Conservation (phyloP, 2,329 filamentous ascomycete species). For the Alternaria dauci region DNA sequence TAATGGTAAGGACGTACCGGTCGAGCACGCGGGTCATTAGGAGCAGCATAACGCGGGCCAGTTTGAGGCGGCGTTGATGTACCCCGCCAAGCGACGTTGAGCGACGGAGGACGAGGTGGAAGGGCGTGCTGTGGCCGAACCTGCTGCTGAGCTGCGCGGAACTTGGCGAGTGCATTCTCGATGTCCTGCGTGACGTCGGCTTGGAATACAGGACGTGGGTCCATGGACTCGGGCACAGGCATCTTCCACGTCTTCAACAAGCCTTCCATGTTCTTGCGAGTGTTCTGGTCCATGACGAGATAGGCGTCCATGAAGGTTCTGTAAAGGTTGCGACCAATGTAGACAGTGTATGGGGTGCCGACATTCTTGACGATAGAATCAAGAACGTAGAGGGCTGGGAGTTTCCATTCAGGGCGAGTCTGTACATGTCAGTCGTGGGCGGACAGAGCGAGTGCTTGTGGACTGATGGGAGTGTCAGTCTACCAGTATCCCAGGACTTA, state of each 20-base stretch:
- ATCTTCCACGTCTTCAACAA: conserved; percentile 99
- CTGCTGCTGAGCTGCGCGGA: conserved; percentile 68
- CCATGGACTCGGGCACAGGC: conserved; percentile 90
- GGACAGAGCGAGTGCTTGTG: background rate
- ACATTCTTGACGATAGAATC: conserved; percentile 99
- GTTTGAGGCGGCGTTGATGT: conserved; percentile 75
- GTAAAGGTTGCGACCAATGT: conserved; percentile 90
- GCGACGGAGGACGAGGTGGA: conserved; percentile 50
- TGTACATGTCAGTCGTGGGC: conserved; percentile 55
- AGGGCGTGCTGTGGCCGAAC: conserved; percentile 54
- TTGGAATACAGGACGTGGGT: conserved; percentile 90
- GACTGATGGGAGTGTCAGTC: background rate
- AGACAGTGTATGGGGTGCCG: conserved; percentile 94
- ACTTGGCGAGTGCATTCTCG: conserved; percentile 92
- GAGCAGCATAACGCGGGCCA: conserved; percentile 41
- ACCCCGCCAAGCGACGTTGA: conserved; percentile 69
- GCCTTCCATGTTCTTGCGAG: conserved; percentile 91
- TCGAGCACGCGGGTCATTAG: conserved; percentile 47
- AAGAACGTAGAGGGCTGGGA: conserved; percentile 95
- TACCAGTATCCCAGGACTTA: conserved; percentile 63
- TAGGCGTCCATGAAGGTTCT: conserved; percentile 97
- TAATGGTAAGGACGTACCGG: conserved; percentile 38
- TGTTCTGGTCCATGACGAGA: conserved; percentile 81
- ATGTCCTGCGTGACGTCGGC: conserved; percentile 87
- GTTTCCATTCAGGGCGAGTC: conserved; percentile 87